Conservation (phyloP, 805 yeast genomes). For the Naumovozyma dairenensis region DNA sequence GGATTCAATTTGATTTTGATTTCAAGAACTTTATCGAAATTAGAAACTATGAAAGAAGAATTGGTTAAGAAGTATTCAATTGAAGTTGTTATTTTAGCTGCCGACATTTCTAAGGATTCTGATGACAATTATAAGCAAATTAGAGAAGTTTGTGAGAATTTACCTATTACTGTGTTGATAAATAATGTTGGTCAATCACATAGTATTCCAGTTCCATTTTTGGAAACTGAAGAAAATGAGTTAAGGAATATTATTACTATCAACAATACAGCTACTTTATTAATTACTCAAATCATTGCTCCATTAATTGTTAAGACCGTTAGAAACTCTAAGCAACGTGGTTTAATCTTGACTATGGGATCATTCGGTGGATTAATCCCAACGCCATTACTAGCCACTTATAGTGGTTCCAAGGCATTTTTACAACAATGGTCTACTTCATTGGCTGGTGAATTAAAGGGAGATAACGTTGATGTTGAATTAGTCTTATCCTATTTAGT, state of each 20-base stretch:
- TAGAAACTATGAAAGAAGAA: slow-evolving; percentile 55
- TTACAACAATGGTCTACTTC: slow-evolving; percentile 89
- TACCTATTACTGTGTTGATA: slow-evolving; percentile 65
- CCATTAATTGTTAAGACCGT: slow-evolving; percentile 58
- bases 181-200: slow-evolving; percentile 95
- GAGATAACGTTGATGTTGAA: slow-evolving; percentile 73
- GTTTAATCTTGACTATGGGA: slow-evolving; percentile 87
- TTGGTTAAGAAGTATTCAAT: slow-evolving; percentile 52
- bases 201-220: slow-evolving; percentile 87
- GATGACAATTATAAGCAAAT: slow-evolving; percentile 48
- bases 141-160: slow-evolving; percentile 34
- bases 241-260: slow-evolving; percentile 72
- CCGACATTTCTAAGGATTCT: slow-evolving; percentile 65
- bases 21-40: slow-evolving; percentile 73
- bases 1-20: slow-evolving; percentile 80
- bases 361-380: slow-evolving; percentile 94
- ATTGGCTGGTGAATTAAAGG: slow-evolving; percentile 71
- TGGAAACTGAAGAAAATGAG: slow-evolving; percentile 68
- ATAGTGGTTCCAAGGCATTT: slow-evolving; percentile 94
- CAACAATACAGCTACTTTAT: slow-evolving; percentile 76
- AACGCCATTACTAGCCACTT: slow-evolving; percentile 83
- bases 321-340: slow-evolving; percentile 35
- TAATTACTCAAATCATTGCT: slow-evolving; percentile 68
- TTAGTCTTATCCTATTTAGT: slow-evolving; percentile 80
- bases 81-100: slow-evolving; percentile 55